Base-by-base conservation (phyloP, 257 asterid genomes). In the Solanum clarkiae region DNA sequence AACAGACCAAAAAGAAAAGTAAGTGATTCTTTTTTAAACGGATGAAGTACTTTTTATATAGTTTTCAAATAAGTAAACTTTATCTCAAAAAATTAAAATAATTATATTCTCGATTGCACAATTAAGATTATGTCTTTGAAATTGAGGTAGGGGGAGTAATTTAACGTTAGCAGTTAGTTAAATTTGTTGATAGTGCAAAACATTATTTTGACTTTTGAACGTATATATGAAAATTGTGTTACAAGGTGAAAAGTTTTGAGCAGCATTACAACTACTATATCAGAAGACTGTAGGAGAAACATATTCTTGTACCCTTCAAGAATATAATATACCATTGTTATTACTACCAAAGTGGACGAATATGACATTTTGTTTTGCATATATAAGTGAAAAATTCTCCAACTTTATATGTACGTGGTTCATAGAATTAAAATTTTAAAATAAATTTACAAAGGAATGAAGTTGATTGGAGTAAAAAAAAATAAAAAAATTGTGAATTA, bases 271-370 rank as follows among this genome's bases (percentile, higher is more conserved):
- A 70, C 10, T 60, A 9, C 9, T 20, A 36, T 12, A 45, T 36
- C 20, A 44, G 80, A 72, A 72, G 57, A 72, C n/a, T n/a, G 57
- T 20, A 20, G 81, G n/a, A 6, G 81, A 74, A 22, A 45, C 81
- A 47, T 47, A 74, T 47, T 74, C 81, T n/a, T 74, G 81, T 22
- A 45, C 81, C 57, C n/a, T 13, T 22, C 18, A 45, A 47, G 81
- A 74, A 77, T 51, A 77, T 51, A 77, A 77, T 51, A 51, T 77
- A 51, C 47, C 26, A 18, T 26, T 77, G 47, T 53, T 26, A 16
- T 54, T 26, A 26, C 24, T 16, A 47, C 24, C 44, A 77, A 24
- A 53, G 65, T 51, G 80, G 26, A 22, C 57, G 59, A 51, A 17
- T 51, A 26, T 8, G 82, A 77, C 65, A 16, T 75, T 12, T 75